Evolutionary conservation across 2,329 filamentous ascomycete genomes (phyloP).

Genomic region (Pestalotiopsis sp.): DNA sequence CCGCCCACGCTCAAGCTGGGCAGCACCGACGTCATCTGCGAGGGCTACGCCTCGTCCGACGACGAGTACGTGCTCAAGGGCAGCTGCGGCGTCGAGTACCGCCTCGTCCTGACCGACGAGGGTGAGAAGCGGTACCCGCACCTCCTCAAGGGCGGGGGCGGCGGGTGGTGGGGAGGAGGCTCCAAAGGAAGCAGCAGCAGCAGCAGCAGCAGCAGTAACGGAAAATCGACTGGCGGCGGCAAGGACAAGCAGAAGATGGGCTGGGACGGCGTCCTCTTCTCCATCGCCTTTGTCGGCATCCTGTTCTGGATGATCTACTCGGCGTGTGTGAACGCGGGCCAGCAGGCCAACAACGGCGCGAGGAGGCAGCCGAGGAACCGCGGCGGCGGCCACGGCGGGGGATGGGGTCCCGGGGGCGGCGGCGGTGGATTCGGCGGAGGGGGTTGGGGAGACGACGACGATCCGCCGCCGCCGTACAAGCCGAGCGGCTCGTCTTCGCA

Average conservation of each 20-base stretch:
- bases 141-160: conserved; percentile 38
- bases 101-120: conserved; percentile 71
- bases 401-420: conserved; percentile 43
- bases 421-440: conserved; percentile 29
- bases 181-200: not conserved
- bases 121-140: conserved; percentile 72
- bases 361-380: conserved; percentile 25
- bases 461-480: conserved; percentile 58
- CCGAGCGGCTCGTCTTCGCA: conserved; percentile 27
- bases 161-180: conserved; percentile 18
- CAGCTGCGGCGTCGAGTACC: conserved; percentile 90
- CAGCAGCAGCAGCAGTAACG: conserved; percentile 22
- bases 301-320: conserved; percentile 62
- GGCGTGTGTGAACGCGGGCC: conserved; percentile 38
- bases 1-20: conserved; percentile 70
- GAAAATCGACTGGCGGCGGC: not conserved
- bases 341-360: conserved; percentile 12
- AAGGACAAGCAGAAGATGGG: conserved; percentile 28
- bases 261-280: conserved; percentile 52
- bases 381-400: conserved; percentile 38
- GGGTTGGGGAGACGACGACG: conserved; percentile 34
- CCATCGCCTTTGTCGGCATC: conserved; percentile 60
- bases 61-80: conserved; percentile 89
- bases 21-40: conserved; percentile 86
- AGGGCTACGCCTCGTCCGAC: conserved; percentile 76